phyloP scores from a whole-genome alignment of 805 yeast genomes.

The Cyberlindnera meyerae region DNA sequence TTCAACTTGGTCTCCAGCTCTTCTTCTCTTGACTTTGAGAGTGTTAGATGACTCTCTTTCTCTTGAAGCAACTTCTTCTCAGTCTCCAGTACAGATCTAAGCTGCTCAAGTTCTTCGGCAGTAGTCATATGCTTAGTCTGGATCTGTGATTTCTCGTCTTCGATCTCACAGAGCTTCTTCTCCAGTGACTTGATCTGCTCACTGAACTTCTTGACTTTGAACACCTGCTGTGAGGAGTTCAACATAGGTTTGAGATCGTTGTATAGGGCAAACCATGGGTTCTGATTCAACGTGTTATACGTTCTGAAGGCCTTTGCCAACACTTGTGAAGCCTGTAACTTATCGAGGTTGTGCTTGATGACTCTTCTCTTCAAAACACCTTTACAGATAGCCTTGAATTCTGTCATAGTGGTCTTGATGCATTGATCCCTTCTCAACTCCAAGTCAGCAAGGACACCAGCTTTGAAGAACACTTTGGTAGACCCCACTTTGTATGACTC shows the following conservation, averaged over 20 bases:
- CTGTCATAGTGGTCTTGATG: slow-evolving; percentile 48
- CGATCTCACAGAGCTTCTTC: slow-evolving; percentile 36
- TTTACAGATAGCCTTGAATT: slow-evolving; percentile 59
- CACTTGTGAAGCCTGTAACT: slow-evolving; percentile 65
- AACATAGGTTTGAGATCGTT: slow-evolving; percentile 71
- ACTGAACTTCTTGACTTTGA: slow-evolving; percentile 52
- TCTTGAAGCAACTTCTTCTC: slow-evolving; percentile 41
- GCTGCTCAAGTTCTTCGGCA: slow-evolving; percentile 26
- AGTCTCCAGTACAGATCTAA: slow-evolving; percentile 31
- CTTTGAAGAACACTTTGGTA: slow-evolving; percentile 90
- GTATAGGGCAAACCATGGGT: slow-evolving; percentile 79
- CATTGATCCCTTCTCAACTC: slow-evolving; percentile 72
- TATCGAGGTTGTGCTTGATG: slow-evolving; percentile 45
- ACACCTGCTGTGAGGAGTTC: slow-evolving; percentile 54
- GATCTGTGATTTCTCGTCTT: slow-evolving; percentile 27
- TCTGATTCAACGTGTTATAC: slow-evolving; percentile 43
- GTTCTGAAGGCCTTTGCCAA: slow-evolving; percentile 56
- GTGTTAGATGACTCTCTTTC: slow-evolving; percentile 42
- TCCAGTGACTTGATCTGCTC: slow-evolving; percentile 53
- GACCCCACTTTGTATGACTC: slow-evolving; percentile 84
- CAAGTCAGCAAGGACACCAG: slow-evolving; percentile 89
- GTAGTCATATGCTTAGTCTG: slow-evolving; percentile 26
- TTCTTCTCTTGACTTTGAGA: slow-evolving; percentile 38
- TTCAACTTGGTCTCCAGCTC: slow-evolving; percentile 25
- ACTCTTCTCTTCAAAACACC: slow-evolving; percentile 56